Evolutionary conservation across 2,329 filamentous ascomycete genomes (phyloP).

Genomic region (Epichloe baconii): DNA sequence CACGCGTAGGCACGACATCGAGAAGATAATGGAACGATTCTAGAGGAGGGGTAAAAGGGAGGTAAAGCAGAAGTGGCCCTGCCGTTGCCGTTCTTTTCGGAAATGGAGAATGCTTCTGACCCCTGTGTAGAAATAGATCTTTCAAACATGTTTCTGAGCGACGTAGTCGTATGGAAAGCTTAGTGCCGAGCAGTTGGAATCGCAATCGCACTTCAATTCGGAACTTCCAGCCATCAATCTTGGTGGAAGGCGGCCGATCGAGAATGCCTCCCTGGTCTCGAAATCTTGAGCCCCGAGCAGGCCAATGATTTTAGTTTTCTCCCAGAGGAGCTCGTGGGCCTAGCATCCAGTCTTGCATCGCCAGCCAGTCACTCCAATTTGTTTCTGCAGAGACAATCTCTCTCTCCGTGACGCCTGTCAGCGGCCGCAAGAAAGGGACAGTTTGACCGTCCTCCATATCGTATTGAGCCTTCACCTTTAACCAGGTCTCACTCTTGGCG

Average conservation of each 20-base stretch:
- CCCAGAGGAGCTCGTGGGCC: conserved; percentile 55
- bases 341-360: conserved; percentile 99
- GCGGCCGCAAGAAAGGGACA: conserved; percentile 73
- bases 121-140: too few species aligned
- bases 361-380: conserved; percentile 87
- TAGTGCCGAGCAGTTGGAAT: too few species aligned
- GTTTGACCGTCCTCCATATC: conserved; percentile 75
- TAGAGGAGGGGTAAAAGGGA: too few species aligned
- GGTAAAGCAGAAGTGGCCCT: too few species aligned
- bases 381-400: conserved; percentile 76
- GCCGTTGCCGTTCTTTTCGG: too few species aligned
- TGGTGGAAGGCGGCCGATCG: not conserved
- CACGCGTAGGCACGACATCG: too few species aligned
- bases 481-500: conserved; percentile 84
- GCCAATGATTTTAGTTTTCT: conserved; percentile 6
- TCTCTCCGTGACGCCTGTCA: conserved; percentile 61
- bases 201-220: too few species aligned
- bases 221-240: not conserved
- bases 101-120: too few species aligned
- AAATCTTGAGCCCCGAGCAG: not conserved
- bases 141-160: too few species aligned
- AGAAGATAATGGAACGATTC: too few species aligned
- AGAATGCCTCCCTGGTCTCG: too few species aligned
- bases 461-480: conserved; percentile 78
- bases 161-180: too few species aligned